These are phyloP conservation scores for Glycyrrhiza uralensis DNA, from an alignment of 306 rosid genomes.

Conservation along the genomic window DNA sequence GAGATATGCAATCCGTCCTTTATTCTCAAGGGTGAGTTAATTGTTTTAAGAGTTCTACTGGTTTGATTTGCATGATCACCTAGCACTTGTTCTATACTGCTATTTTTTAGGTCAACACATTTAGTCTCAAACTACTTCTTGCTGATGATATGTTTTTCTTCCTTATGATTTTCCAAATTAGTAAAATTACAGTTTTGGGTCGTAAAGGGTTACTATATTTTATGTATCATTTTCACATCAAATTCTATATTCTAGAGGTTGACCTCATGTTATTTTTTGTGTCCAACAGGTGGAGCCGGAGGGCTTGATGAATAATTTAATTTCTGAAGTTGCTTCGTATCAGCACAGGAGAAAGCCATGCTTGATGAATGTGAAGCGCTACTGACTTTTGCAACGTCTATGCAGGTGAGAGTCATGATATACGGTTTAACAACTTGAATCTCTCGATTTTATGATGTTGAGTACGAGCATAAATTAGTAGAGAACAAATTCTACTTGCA, in stretches of 20 bases:
- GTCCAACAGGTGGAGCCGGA: slow-evolving; percentile 64
- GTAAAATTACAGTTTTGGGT: background rate
- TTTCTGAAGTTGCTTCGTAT: slow-evolving; percentile 68
- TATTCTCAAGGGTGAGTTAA: too few species aligned
- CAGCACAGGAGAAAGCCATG: slow-evolving; percentile 76
- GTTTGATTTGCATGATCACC: background rate
- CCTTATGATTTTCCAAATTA: background rate
- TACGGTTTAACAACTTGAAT: too few species aligned
- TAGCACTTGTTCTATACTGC: background rate
- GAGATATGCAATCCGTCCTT: slow-evolving; percentile 71
- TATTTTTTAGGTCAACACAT: background rate
- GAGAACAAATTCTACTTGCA: background rate
- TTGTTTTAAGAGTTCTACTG: slow-evolving; percentile 4
- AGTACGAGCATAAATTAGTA: background rate
- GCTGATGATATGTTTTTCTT: background rate
- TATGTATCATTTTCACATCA: too few species aligned
- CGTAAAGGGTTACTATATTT: too few species aligned
- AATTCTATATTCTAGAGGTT: slow-evolving; percentile 1
- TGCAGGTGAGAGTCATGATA: too few species aligned
- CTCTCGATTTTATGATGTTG: background rate
- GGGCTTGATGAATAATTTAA: slow-evolving; percentile 56
- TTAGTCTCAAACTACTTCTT: background rate
- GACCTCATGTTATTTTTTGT: slow-evolving; percentile 9
- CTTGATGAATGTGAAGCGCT: slow-evolving; percentile 87
- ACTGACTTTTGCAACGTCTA: too few species aligned